phyloP scores from a whole-genome alignment of 768 basidiomycete species.

The Panus rudis region DNA sequence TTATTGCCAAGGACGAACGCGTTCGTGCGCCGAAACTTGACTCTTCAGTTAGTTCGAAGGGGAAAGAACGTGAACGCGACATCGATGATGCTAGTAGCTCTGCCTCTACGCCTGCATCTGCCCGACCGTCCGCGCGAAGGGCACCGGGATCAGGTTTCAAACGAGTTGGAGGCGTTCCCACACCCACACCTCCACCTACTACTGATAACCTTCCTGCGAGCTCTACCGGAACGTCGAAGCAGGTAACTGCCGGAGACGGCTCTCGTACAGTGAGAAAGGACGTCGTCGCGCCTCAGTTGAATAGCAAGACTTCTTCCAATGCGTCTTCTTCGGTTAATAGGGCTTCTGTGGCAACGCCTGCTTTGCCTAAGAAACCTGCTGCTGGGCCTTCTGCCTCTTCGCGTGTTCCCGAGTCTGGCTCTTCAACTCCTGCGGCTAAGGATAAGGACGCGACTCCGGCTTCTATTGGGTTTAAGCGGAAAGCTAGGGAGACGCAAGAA shows the following conservation, averaged over 20 bases:
- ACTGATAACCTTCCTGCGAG: slow-evolving; percentile 11
- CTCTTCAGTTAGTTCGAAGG: slow-evolving; percentile 12
- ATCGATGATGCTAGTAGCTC: slow-evolving; percentile 7
- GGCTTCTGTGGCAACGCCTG: too few species aligned
- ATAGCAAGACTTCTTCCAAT: too few species aligned
- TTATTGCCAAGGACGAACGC: slow-evolving; percentile 43
- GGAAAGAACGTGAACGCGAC: slow-evolving; percentile 13
- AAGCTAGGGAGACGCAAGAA: slow-evolving; percentile 11
- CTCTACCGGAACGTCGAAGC: slow-evolving; percentile 15
- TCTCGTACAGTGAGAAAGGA: slow-evolving; percentile 23
- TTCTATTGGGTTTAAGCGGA: slow-evolving; percentile 1
- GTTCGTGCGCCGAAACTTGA: slow-evolving; percentile 22
- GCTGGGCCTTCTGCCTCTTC: too few species aligned
- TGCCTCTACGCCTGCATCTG: slow-evolving; percentile 13
- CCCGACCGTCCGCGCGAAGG: slow-evolving; percentile 25
- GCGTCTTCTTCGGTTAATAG: too few species aligned
- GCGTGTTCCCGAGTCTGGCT: neutral
- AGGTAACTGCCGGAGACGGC: slow-evolving; percentile 20
- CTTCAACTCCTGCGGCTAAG: too few species aligned
- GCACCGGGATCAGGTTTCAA: slow-evolving; percentile 45
- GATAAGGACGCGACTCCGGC: slow-evolving; percentile 2
- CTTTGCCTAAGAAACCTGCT: too few species aligned
- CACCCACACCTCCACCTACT: slow-evolving; percentile 16
- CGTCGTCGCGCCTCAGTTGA: too few species aligned
- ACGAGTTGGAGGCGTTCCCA: slow-evolving; percentile 26